phyloP scores from a whole-genome alignment of 176 grass and related monocot genomes.

The Aegilops sharonensis region DNA sequence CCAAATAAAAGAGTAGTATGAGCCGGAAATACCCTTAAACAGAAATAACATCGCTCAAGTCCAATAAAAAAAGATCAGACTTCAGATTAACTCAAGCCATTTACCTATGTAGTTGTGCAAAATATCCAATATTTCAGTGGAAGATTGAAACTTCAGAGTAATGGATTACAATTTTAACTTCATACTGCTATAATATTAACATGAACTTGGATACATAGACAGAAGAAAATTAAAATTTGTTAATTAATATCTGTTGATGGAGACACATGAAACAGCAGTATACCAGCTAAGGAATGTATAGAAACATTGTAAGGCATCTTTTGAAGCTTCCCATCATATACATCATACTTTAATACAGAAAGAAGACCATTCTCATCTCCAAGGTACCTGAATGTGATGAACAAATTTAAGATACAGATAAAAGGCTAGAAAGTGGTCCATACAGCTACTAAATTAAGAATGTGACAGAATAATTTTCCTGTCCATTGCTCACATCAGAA shows the following conservation, averaged over 20 bases:
- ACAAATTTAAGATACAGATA: slow-evolving; percentile 24
- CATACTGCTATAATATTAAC: background rate
- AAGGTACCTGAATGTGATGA: slow-evolving; percentile 67
- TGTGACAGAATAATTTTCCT: background rate
- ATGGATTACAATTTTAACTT: slow-evolving; percentile 14
- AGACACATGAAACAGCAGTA: slow-evolving; percentile 8
- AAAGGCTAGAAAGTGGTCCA: background rate
- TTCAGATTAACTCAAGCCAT: slow-evolving; percentile 19
- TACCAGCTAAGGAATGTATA: slow-evolving; percentile 59
- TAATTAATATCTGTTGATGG: background rate
- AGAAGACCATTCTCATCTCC: slow-evolving; percentile 93
- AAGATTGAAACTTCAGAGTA: background rate
- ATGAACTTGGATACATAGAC: background rate
- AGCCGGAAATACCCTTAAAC: background rate
- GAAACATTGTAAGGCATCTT: slow-evolving; percentile 79
- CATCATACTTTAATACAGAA: slow-evolving; percentile 82
- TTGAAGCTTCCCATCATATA: slow-evolving; percentile 79
- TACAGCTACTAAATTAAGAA: background rate
- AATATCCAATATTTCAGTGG: slow-evolving; percentile 19
- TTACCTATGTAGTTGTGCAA: background rate
- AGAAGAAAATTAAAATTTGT: slow-evolving; percentile 4
- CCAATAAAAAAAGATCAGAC: background rate
- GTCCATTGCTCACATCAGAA: slow-evolving; percentile 67
- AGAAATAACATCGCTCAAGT: background rate
- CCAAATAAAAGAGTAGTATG: slow-evolving; percentile 5